A percentile compares a stretch with the other conserved stretches of the same genome.
These are phyloP conservation scores for Entomortierella lignicola DNA, from an alignment of 192 early-diverging fungal species.

Conservation along the genomic window DNA sequence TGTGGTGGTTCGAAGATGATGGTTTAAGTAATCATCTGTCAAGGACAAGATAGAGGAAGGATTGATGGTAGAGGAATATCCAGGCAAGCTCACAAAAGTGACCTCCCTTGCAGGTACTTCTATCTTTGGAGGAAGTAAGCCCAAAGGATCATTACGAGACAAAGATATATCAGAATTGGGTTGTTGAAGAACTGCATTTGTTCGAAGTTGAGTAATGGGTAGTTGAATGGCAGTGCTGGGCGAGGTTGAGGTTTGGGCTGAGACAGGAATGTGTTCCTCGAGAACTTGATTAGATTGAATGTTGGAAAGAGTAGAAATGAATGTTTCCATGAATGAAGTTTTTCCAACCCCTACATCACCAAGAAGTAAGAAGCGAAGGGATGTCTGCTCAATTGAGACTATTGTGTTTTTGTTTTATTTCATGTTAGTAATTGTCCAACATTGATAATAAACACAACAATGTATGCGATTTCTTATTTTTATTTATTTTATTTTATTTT, in stretches of 20 bases:
- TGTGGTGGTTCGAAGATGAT: constrained; percentile 27
- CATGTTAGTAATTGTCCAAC: too few relatives aligned
- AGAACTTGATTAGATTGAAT: constrained; percentile 17
- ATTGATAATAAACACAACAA: too few relatives aligned
- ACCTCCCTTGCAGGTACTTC: constrained; percentile 27
- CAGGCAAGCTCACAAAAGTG: constrained; percentile 38
- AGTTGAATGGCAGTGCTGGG: constrained; percentile 6
- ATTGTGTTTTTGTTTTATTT: too few relatives aligned
- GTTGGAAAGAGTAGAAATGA: constrained; percentile 28
- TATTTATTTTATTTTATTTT: background rate
- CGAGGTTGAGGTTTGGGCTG: background rate
- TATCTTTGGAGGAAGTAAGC: constrained; percentile 27
- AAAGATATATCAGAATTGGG: background rate
- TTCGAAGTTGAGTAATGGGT: constrained; percentile 7
- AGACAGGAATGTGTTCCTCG: constrained; percentile 20
- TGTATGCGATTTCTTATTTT: background rate
- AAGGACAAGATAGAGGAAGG: constrained; percentile 26
- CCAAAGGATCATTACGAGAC: constrained; percentile 17
- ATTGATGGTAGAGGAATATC: constrained; percentile 46
- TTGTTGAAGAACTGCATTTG: constrained; percentile 8
- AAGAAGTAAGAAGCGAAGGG: constrained; percentile 39
- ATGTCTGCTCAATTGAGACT: background rate
- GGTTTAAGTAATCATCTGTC: constrained; percentile 45
- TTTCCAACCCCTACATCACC: constrained; percentile 51
- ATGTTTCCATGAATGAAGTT: constrained; percentile 36